Evolutionary conservation across 2,329 filamentous ascomycete species (phyloP), one percentile per base, ranked within the genome.

Genomic region (Xylariales sp.): DNA sequence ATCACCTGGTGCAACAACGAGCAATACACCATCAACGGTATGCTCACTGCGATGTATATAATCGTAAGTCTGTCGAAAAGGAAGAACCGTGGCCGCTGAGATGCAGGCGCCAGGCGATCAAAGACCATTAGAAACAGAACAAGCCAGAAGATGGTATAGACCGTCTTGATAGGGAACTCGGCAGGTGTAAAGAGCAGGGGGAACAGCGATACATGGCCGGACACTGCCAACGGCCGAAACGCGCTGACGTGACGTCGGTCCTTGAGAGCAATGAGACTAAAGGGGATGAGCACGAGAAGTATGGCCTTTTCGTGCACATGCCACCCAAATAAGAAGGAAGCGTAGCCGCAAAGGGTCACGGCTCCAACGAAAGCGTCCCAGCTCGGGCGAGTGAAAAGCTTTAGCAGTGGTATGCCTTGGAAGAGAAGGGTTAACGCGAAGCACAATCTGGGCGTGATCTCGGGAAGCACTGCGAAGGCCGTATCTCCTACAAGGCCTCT

Each of bases 301-400:
- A 99, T 92, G 1, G 96, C 96, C 81, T 99, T 99, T 78, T 99
- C 96, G 75, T 99, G 96, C 8, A 99, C 96, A 77, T 99, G 96
- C 94, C 95, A 99, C 64, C 96, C 95, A 74, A 98, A 98, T 9
- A 99, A 86, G 82, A 99, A 99, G 0, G 95, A 97, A 0, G 95
- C 92, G 77, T 97, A 99, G 66, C 93, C 96, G 76, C 96, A 98
- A 16, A 98, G 88, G 0, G 95, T 97, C 52, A 97, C 87, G 0
- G 93, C 91, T 3, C 93, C 93, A 49, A 98, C 87, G 77, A 99
- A 98, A 64, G 88, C 91, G 69, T 97, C 92, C 93, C 93, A 97
- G 0, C 89, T 93, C 1, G 94, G 93, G 58, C 87, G 85, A 53
- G 88, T 77, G 82, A 97, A 97, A 46, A 98, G 88, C 80, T 94